phyloP scores from a whole-genome alignment of 495 filamentous ascomycete genomes.

The Massariosphaeria phaeospora region DNA sequence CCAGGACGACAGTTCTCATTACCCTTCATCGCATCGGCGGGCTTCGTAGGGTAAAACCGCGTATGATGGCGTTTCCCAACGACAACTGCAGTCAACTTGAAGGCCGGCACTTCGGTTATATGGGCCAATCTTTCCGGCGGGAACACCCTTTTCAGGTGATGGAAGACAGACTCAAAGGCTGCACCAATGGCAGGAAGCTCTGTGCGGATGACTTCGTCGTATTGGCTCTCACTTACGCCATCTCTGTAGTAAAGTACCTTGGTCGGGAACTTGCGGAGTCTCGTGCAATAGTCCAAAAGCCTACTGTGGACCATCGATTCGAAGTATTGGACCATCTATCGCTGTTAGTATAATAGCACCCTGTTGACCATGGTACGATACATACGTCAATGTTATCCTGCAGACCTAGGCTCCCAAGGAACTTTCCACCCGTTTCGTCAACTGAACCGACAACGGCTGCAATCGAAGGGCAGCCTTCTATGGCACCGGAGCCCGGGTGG shows the following conservation, averaged over 20 bases:
- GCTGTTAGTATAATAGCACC: not conserved
- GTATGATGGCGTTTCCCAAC: constrained; percentile 50
- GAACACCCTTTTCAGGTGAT: constrained; percentile 5
- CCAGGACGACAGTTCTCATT: constrained; percentile 14
- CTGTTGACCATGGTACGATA: not conserved
- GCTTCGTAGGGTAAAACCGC: constrained; percentile 8
- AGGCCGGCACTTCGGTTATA: constrained; percentile 12
- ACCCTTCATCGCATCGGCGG: not conserved
- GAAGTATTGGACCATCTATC: constrained; percentile 9
- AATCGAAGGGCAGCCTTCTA: not conserved
- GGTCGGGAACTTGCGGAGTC: not conserved
- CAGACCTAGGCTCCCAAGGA: constrained; percentile 15
- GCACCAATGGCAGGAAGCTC: constrained; percentile 14
- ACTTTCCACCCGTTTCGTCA: not conserved
- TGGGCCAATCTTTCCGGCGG: constrained; percentile 37
- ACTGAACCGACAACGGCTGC: constrained; percentile 16
- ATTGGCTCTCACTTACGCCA: constrained; percentile 22
- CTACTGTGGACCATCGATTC: constrained; percentile 4
- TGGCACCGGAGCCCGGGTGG: not conserved
- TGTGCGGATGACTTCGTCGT: not conserved
- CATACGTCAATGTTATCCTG: not conserved
- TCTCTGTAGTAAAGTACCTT: constrained; percentile 22
- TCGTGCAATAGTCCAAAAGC: not conserved
- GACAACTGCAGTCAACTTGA: constrained; percentile 16
- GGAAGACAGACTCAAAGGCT: constrained; percentile 37